phyloP scores from a whole-genome alignment of 75 land plant species.

The Sequoiadendron giganteum region DNA sequence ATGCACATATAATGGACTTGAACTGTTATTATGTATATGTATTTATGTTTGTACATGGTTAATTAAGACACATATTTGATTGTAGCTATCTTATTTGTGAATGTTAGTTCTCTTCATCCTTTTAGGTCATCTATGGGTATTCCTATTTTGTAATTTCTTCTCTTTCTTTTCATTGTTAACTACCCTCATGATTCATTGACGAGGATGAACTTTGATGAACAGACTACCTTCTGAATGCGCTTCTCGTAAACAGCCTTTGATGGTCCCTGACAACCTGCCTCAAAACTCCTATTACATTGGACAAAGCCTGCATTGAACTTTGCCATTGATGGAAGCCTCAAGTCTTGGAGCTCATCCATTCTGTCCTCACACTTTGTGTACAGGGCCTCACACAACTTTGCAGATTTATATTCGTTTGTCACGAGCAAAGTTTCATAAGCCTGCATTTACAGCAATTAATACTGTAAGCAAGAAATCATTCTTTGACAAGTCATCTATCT shows the following conservation, averaged over 20 bases:
- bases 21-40: not conserved
- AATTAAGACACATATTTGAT: not conserved
- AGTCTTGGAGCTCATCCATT: slow-evolving; percentile 81
- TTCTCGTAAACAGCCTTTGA: slow-evolving; percentile 61
- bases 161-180: not conserved
- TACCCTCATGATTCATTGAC: not conserved
- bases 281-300: slow-evolving; percentile 73
- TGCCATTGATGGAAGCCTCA: slow-evolving; percentile 89
- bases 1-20: not conserved
- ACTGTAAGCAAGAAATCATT: not conserved
- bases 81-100: not conserved
- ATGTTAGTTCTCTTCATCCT: not conserved
- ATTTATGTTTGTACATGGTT: not conserved
- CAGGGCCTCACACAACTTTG: slow-evolving; percentile 68
- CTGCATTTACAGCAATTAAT: slow-evolving; percentile 27
- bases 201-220: not conserved
- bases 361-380: slow-evolving; percentile 70
- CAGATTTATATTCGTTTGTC: slow-evolving; percentile 63
- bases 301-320: slow-evolving; percentile 79
- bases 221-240: slow-evolving; percentile 66
- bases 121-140: not conserved
- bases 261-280: slow-evolving; percentile 66
- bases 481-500: not conserved
- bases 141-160: not conserved
- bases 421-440: slow-evolving; percentile 38